Evolutionary conservation across 345 rosid species (phyloP), one percentile per base, ranked within the genome.

Genomic region (Melaleuca quinquenervia): DNA sequence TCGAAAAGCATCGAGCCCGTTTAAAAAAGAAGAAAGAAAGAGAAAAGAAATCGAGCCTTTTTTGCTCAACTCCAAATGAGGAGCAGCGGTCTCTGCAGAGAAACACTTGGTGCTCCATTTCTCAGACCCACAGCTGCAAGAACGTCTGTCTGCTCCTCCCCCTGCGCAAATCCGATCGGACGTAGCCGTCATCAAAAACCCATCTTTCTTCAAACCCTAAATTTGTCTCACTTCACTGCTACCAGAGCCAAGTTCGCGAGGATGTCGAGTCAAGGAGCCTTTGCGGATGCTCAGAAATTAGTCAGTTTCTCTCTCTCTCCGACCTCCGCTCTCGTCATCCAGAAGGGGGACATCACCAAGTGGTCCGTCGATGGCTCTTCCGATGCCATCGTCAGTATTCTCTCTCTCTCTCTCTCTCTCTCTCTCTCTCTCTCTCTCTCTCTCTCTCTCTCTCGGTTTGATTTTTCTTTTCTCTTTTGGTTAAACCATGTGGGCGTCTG

Each of bases 311-410:
- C 84, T n/a, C 83, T 95, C 89, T 93, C 98, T 22, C 87, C 92
- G 36, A 85, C 95, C 13, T 84, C 84, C 48, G 58, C 91, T 45
- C 95, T 96, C 82, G 90, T 92, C 83, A 94, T 96, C 88, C 88
- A 88, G 58, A 93, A 94, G 82, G 99, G 99, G 1, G 98, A 96
- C 74, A 94, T 96, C 92, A 95, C 99, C 64, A 74, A 88, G 83
- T 95, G 99, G 99, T 96, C 88, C 84, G 87, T 92, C 20, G 96
- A 95, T 88, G 90, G 93, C 84, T 91, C 97, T 29, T 91, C 95
- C 85, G 99, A 96, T 89, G 98, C 97, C 82, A 95, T 97, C 84
- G 98, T 95, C 56, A 41, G 48, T 36, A 26, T 80, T 26, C 55
- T 80, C 53, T 80, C 83, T 27, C 80, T 58, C 44, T 32, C 86